These are phyloP conservation scores for Rhizopogon sp. DNA, from an alignment of 768 basidiomycete genomes.

Conservation along the genomic window DNA sequence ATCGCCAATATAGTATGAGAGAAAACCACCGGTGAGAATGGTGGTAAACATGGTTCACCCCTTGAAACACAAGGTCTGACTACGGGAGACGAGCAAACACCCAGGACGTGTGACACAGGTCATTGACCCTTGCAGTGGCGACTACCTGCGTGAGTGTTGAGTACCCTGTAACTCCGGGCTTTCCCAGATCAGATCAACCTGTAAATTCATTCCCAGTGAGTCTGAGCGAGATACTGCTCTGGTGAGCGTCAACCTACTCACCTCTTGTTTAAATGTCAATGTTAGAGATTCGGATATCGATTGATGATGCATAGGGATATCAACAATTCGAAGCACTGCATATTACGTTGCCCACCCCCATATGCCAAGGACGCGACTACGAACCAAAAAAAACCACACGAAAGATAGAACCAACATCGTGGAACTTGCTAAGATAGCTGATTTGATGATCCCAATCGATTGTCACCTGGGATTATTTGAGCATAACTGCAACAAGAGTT, in stretches of 20 bases:
- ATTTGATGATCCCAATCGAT: background rate
- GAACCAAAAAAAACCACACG: background rate
- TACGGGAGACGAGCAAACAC: no score
- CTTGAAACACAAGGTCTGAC: no score
- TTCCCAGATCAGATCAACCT: background rate
- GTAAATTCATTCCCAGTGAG: background rate
- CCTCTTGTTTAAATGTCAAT: background rate
- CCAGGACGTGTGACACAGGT: no score
- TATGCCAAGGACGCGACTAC: background rate
- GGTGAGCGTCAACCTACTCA: background rate
- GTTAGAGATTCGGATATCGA: background rate
- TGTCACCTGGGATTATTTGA: background rate
- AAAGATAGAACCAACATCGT: no score
- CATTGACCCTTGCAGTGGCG: no score
- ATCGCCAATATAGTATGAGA: no score
- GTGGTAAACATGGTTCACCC: no score
- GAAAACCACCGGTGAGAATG: no score
- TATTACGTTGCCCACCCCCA: background rate
- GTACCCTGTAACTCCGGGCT: background rate
- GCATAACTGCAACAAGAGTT: no score
- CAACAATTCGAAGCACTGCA: no score
- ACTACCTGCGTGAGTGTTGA: no score
- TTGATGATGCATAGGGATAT: background rate
- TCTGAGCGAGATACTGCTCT: background rate
- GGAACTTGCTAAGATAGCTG: background rate